These are phyloP conservation scores for Globisporangium lucens DNA, from an alignment of 352 stramenopile genomes.

Conservation along the genomic window DNA sequence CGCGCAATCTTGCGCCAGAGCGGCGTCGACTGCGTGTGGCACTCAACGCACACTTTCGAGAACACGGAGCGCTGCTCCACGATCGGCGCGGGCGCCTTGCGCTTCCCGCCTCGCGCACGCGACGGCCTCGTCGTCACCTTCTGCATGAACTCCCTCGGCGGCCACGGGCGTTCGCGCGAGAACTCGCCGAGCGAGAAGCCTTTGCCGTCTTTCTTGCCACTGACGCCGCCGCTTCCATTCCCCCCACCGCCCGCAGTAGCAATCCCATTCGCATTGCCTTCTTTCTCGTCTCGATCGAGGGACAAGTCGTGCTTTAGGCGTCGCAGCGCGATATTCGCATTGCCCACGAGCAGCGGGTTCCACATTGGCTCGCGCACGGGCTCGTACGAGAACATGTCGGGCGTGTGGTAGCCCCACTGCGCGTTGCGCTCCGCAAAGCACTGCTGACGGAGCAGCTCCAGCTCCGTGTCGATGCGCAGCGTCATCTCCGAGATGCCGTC, in stretches of 20 bases:
- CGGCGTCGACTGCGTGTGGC: conserved; percentile 55
- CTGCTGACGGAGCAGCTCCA: conserved; percentile 64
- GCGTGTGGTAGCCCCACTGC: conserved; percentile 49
- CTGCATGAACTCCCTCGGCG: conserved; percentile 68
- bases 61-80: conserved; percentile 38
- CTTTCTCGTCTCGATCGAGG: conserved; percentile 13
- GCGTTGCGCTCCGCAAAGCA: conserved; percentile 80
- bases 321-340: conserved; percentile 33
- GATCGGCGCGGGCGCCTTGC: conserved; percentile 52
- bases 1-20: conserved; percentile 47
- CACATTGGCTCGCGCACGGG: conserved; percentile 27
- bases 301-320: conserved; percentile 36
- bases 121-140: conserved; percentile 48
- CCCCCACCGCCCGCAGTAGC: not conserved
- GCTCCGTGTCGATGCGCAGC: conserved; percentile 71
- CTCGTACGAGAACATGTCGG: conserved; percentile 45
- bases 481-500: conserved; percentile 44
- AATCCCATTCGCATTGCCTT: conserved; percentile 16
- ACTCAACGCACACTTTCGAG: conserved; percentile 39
- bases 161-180: conserved; percentile 68
- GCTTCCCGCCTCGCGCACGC: conserved; percentile 46
- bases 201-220: conserved; percentile 17
- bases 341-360: conserved; percentile 35
- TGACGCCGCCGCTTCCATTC: conserved; percentile 6
- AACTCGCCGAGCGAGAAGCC: conserved; percentile 27